Evolutionary conservation across 768 basidiomycete genomes (phyloP), one percentile per base, ranked within the genome.

Genomic region (Amanita exitialis): DNA sequence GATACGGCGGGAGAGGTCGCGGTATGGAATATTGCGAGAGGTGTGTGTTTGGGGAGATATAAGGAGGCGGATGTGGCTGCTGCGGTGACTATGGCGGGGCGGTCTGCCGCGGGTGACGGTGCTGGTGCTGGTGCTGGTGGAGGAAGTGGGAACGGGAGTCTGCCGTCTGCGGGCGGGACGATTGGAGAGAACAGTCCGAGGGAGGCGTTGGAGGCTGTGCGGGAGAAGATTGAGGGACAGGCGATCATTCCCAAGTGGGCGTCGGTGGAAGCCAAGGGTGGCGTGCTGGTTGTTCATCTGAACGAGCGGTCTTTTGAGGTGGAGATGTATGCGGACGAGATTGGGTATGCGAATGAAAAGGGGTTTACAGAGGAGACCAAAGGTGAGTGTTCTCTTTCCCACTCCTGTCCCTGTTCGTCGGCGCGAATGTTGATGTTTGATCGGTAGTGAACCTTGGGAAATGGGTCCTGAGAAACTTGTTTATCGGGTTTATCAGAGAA

Each of bases 151-250:
- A 34, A 8, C 2, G 35, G 70, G 61, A 28, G 15, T 45, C 57
- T 20, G 20, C 12, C 25, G 10, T 20, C 46, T 20, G 36, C 21
- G 15, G 23, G 30, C n/a, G 41, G 38, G 38, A 43, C 21, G 55
- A 58, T 6, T 76, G 74, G 39, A 42, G 80, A 81, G 48, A 69
- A 74, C 44, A 87, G 86, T 59, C 87, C 89, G 6, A 65, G 86
- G 41, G 93, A 95, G 59, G 82, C 86, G 4, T 69, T 99, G 47
- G 95, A 97, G 64, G 76, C 80, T 37, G 90, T 97, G 16, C 75
- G 85, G 52, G 90, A 91, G 60, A 72, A 89, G 35, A 88, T 98
- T n/a, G 96, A 99, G 61, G 94, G 95, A 25, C 92, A 98, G 62
- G 90, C 88, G 0, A 83, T 89, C 25, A 81, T 90, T 7, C 71